Percentiles rank a stretch among this genome's conserved stretches.
These are phyloP conservation scores for Acarospora socialis DNA, from an alignment of 2,329 filamentous ascomycete species.

Conservation along the genomic window DNA sequence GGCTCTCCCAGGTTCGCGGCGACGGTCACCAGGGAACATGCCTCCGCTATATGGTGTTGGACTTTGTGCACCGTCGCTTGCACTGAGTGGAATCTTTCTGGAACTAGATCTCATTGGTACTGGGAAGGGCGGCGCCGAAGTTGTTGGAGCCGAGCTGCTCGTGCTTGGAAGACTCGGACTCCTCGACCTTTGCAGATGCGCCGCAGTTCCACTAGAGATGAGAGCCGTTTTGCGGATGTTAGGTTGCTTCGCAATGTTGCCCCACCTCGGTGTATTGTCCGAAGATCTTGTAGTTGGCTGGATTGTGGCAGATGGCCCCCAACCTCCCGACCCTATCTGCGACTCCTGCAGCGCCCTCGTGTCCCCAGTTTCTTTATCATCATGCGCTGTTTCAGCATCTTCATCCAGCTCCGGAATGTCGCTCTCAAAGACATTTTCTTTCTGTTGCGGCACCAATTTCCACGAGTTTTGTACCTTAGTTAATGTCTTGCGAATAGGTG, in stretches of 20 bases:
- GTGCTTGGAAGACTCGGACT: slow-evolving; percentile 36
- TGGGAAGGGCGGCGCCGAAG: slow-evolving; percentile 56
- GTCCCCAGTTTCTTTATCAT: too few relatives aligned
- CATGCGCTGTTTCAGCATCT: slow-evolving; percentile 12
- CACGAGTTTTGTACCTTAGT: slow-evolving; percentile 15
- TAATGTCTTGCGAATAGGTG: slow-evolving; percentile 13
- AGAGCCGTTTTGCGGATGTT: slow-evolving; percentile 65
- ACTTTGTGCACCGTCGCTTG: slow-evolving; percentile 65
- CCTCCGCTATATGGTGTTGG: slow-evolving; percentile 50
- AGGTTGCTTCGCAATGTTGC: slow-evolving; percentile 35
- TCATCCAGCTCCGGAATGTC: neutral
- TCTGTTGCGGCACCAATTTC: slow-evolving; percentile 11
- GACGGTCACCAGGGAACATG: slow-evolving; percentile 40
- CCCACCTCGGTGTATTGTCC: slow-evolving; percentile 27
- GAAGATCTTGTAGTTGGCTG: slow-evolving; percentile 13
- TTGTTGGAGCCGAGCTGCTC: slow-evolving; percentile 25
- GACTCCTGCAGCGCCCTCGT: too few relatives aligned
- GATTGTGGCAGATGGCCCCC: too few relatives aligned
- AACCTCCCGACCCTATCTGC: too few relatives aligned
- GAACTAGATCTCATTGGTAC: slow-evolving; percentile 85
- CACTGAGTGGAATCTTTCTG: slow-evolving; percentile 51
- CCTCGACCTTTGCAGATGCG: slow-evolving; percentile 48
- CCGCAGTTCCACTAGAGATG: slow-evolving; percentile 63
- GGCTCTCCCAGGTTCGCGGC: slow-evolving; percentile 35
- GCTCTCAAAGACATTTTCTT: too few relatives aligned